Percentiles rank a stretch among this genome's conserved stretches.
phyloP scores from a whole-genome alignment of 192 early-diverging fungal species.

The Tieghemiomyces parasiticus region DNA sequence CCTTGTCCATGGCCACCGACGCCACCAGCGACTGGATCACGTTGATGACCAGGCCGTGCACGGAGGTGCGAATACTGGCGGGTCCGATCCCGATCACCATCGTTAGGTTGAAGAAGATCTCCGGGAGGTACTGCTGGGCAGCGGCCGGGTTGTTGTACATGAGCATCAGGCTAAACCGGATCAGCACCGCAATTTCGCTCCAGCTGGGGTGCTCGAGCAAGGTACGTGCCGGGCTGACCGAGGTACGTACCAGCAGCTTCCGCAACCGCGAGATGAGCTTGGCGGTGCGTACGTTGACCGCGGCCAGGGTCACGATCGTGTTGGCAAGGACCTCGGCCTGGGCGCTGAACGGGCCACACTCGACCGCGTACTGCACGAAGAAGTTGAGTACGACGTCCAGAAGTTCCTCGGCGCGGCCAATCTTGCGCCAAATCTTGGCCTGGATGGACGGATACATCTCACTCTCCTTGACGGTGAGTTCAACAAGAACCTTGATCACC shows the following conservation, averaged over 20 bases:
- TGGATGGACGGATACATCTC: constrained; percentile 77
- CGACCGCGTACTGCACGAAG: constrained; percentile 65
- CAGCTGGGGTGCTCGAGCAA: constrained; percentile 73
- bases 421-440: constrained; percentile 65
- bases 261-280: constrained; percentile 70
- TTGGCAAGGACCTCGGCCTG: constrained; percentile 78
- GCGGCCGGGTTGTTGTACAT: constrained; percentile 75
- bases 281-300: constrained; percentile 55
- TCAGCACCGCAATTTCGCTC: constrained; percentile 83
- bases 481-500: constrained; percentile 62
- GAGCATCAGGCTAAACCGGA: constrained; percentile 76
- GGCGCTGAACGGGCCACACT: constrained; percentile 59
- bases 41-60: constrained; percentile 90
- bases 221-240: constrained; percentile 46
- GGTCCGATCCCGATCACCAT: constrained; percentile 75
- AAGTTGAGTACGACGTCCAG: constrained; percentile 65
- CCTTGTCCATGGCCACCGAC: constrained; percentile 36
- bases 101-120: constrained; percentile 73
- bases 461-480: constrained; percentile 66
- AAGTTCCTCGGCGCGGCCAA: constrained; percentile 68
- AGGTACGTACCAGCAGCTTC: constrained; percentile 69
- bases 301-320: constrained; percentile 68
- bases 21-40: constrained; percentile 73
- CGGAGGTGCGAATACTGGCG: constrained; percentile 66
- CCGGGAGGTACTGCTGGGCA: constrained; percentile 64